Base-by-base conservation (phyloP, 805 yeast genomes). In the Saturnispora ahearnii region DNA sequence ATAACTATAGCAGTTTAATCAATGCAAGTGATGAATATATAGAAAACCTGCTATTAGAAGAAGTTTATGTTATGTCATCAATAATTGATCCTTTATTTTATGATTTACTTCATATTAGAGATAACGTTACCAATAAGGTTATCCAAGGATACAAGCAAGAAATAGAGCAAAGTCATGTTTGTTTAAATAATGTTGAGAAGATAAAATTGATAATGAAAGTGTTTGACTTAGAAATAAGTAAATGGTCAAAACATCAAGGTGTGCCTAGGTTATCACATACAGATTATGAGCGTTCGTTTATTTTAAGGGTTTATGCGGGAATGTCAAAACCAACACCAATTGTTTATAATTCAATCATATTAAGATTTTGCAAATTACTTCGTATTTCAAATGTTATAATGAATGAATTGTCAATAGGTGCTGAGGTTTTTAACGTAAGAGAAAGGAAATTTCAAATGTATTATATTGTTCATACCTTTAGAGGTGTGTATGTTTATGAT, bases 231-330 rank as follows among this genome's bases (percentile, higher is more conserved):
- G 47, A 36, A 30, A 45, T 29, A 5, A 21, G 22, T 21, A 30
- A 31, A 18, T 31, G 37, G 37, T 30, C 34, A 13, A 42, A 42
- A 22, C 28, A 11, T 22, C 8, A 31, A 12, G 37, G 33, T 10
- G n/a, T 36, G 18, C 40, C 40, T 15, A 21, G 24, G 21, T 15
- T 18, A 2, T 21, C 40, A 18, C 18, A 18, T 36, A 22, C 11
- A 13, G 26, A 42, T 30, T 30, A 28, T 3, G 33, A 42, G 18
- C 30, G 28, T 11, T 15, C 26, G 4, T 31, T 37, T 22, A 37
- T 45, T 26, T 37, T 34, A 28, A 33, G 41, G 10, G 34, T 37
- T 30, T 45, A 45, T 34, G 50, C 50, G 3, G 50, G 50, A 5
- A 11, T 41, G 11, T 38, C 38, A 11, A 24, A 10, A 21, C 50